phyloP scores from a whole-genome alignment of 176 grass and related monocot species.

The Aegilops speltoides region DNA sequence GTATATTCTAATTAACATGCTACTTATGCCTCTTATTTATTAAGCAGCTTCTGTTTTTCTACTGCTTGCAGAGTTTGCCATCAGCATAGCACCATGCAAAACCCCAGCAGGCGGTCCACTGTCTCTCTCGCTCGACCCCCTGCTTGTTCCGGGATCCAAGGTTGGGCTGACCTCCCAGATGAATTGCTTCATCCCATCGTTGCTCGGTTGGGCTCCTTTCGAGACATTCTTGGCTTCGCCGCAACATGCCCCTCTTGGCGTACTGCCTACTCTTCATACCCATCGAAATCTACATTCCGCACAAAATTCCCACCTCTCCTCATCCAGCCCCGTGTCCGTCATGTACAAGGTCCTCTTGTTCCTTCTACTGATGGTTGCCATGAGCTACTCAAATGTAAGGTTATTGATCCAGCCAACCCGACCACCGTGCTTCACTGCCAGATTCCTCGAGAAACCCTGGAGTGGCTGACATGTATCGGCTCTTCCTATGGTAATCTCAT shows the following conservation, averaged over 20 bases:
- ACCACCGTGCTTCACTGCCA: neutral
- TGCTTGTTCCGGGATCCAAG: neutral
- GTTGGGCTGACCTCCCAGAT: neutral
- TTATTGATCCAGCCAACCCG: slow-evolving; percentile 1
- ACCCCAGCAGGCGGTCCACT: no score
- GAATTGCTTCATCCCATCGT: neutral
- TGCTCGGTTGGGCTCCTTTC: neutral
- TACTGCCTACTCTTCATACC: neutral
- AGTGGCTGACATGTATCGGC: neutral
- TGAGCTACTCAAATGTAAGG: neutral
- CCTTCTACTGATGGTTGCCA: neutral
- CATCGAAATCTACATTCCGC: neutral
- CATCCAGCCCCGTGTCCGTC: neutral
- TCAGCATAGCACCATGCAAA: no score
- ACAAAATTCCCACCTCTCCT: neutral
- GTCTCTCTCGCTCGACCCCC: neutral
- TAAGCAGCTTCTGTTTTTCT: no score
- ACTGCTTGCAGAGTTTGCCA: no score
- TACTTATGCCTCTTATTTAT: no score
- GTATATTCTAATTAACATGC: no score
- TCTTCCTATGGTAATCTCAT: slow-evolving; percentile 7
- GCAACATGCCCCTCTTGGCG: neutral
- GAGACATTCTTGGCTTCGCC: neutral
- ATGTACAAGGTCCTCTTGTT: neutral
- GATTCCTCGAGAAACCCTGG: neutral